A percentile compares a stretch with the other conserved stretches of the same genome.
Evolutionary conservation across 768 basidiomycete genomes (phyloP).

Genomic region (Sistotremastrum niveocremeum): DNA sequence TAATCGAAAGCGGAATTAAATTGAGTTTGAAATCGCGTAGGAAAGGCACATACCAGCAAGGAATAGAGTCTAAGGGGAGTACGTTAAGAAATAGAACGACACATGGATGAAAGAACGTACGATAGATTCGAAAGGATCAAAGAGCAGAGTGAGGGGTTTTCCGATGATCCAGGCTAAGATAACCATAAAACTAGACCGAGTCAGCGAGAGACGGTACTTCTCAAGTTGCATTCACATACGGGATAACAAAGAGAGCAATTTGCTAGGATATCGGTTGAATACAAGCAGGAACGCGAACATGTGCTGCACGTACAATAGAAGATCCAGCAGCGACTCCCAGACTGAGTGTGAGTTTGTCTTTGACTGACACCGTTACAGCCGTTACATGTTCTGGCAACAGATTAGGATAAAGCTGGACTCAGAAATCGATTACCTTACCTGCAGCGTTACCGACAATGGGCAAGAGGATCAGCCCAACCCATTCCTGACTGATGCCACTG

Average conservation of each 20-base stretch:
- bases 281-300: neutral
- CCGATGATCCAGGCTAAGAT: constrained; percentile 69
- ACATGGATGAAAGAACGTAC: constrained; percentile 34
- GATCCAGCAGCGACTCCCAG: constrained; percentile 84
- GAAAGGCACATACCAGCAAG: constrained; percentile 7
- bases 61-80: constrained; percentile 18
- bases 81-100: constrained; percentile 5
- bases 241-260: constrained; percentile 77
- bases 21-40: constrained; percentile 3
- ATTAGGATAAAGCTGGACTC: constrained; percentile 6
- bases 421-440: constrained; percentile 27
- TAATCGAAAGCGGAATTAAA: constrained; percentile 11
- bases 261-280: constrained; percentile 30
- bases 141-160: constrained; percentile 68
- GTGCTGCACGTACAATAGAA: constrained; percentile 43
- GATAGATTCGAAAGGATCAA: constrained; percentile 82
- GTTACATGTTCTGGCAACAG: constrained; percentile 77
- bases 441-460: constrained; percentile 90
- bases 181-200: constrained; percentile 46
- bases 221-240: constrained; percentile 30
- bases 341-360: constrained; percentile 78
- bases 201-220: neutral
- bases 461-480: constrained; percentile 80
- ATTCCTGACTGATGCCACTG: constrained; percentile 56
- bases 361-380: constrained; percentile 83